Conservation (phyloP, 2,329 filamentous ascomycete species). For the Pseudocercospora vitis region DNA sequence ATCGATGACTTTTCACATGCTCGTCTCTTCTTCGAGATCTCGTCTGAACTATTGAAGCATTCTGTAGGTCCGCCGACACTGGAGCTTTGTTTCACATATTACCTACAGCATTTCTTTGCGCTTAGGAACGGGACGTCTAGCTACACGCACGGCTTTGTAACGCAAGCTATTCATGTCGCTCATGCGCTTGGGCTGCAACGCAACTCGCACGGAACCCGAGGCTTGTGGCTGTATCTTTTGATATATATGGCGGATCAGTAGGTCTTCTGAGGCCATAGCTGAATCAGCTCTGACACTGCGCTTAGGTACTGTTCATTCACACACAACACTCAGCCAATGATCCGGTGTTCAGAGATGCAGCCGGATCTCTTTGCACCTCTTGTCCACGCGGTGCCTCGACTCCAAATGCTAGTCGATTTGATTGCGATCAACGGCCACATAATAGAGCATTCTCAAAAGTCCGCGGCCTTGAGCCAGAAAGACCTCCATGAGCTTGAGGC, state of each 20-base stretch:
- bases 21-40: conserved; percentile 5
- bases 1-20: background rate
- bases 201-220: background rate
- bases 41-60: conserved; percentile 5
- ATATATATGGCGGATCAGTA: conserved; percentile 15
- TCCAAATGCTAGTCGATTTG: conserved; percentile 3
- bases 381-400: background rate
- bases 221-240: conserved; percentile 8
- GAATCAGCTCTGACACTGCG: background rate
- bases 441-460: background rate
- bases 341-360: background rate
- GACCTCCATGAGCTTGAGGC: conserved; percentile 7
- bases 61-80: conserved; percentile 4
- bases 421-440: conserved; percentile 9
- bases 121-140: conserved; percentile 6
- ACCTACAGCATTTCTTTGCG: conserved; percentile 10
- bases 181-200: conserved; percentile 4
- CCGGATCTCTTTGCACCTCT: background rate
- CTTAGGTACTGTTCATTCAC: conserved; percentile 11
- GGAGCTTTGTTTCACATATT: conserved; percentile 10
- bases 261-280: background rate
- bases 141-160: background rate
- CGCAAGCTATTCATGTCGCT: background rate
- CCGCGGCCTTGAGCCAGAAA: background rate
- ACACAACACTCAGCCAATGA: conserved; percentile 5